Conservation (phyloP, 106 monocot genomes). For the Hemerocallis citrina region DNA sequence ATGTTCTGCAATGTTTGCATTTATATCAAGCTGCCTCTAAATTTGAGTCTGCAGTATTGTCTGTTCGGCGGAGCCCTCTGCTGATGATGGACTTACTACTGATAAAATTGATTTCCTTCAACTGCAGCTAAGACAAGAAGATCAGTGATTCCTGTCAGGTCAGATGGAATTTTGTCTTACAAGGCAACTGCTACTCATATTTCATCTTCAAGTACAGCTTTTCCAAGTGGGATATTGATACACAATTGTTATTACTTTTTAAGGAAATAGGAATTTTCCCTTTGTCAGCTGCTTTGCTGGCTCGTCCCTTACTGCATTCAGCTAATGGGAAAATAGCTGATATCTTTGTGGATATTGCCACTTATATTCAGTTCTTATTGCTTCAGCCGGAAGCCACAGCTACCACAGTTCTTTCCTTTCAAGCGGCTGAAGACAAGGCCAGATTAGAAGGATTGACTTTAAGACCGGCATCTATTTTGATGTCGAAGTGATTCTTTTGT, state of each 20-base stretch:
- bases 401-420: constrained; percentile 62
- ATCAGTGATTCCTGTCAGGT: constrained; percentile 21
- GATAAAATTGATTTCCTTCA: constrained; percentile 40
- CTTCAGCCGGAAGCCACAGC: constrained; percentile 65
- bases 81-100: constrained; percentile 14
- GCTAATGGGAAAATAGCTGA: constrained; percentile 33
- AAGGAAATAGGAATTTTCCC: constrained; percentile 96
- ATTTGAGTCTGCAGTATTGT: constrained; percentile 83
- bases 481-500: constrained; percentile 89
- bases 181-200: constrained; percentile 57
- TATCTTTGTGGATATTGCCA: constrained; percentile 54
- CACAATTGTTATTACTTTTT: constrained; percentile 65
- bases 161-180: constrained; percentile 63
- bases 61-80: constrained; percentile 31
- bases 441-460: constrained; percentile 58
- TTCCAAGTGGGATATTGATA: constrained; percentile 47
- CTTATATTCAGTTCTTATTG: constrained; percentile 80
- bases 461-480: constrained; percentile 60
- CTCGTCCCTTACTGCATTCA: constrained; percentile 51
- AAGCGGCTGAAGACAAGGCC: constrained; percentile 47
- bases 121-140: constrained; percentile 24
- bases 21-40: constrained; percentile 61
- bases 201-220: constrained; percentile 67
- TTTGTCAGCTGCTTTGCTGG: constrained; percentile 79
- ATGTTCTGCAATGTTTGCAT: constrained; percentile 73